Base-by-base conservation (phyloP, 1,139 yeast genomes). In the Pichia inconspicua region DNA sequence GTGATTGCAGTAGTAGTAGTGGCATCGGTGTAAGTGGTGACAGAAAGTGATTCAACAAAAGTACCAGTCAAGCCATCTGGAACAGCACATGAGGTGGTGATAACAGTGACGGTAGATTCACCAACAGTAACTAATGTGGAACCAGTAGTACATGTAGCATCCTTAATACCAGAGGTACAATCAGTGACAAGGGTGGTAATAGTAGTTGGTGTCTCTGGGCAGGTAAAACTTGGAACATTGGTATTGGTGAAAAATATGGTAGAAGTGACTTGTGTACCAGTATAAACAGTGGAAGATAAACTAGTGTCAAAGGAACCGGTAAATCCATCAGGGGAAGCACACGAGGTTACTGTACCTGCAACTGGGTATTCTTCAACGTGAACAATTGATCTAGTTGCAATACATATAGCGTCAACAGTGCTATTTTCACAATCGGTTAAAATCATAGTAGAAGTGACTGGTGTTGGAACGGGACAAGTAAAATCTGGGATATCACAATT, bases 401-500 rank as follows among this genome's bases (percentile, higher is more conserved):
- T 34, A 44, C 55, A 52, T 9, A 30, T 30, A 2, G 49, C 50
- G 10, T 40, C 22, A 11, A 40, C 35, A 7, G 42, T 28, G 1
- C 19, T 19, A 11, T 47, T 44, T 1, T 27, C 30, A 40, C 55
- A 52, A 19, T 41, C 48, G 7, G 53, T 48, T 12, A 48, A 9
- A 25, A 32, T 30, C 5, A n/a, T 22, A 25, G 40, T 31, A 17
- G 47, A 36, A 12, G 37, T 22, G 14, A 22, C 15, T 12, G 43
- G 34, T 35, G 34, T 17, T 17, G 43, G 25, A 2, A 41, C 34
- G 12, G 51, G 51, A 28, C 53, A 50, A n/a, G 15, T 39, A 25
- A 53, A 53, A 15, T 43, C 45, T 2, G 56, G 45, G 34, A 42
- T 17, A 44, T 52, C 56, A 50, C 56, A 53, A 19, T 53, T 53